phyloP scores from a whole-genome alignment of 2,329 filamentous ascomycete species.

The Bipolaris gigantea region DNA sequence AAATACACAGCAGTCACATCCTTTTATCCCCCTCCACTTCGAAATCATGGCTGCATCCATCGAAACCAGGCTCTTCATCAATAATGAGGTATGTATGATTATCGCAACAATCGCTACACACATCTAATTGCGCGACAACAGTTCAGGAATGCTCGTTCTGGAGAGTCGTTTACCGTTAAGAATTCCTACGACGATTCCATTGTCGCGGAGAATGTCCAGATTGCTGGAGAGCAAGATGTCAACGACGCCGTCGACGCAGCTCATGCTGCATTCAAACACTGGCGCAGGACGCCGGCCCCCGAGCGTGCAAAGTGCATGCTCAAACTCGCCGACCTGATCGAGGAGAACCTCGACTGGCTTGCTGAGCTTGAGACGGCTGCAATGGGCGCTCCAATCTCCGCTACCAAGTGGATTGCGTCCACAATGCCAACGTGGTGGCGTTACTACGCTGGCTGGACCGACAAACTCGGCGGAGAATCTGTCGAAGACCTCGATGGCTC shows the following conservation, averaged over 20 bases:
- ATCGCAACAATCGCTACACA: background rate
- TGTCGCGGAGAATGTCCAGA: background rate
- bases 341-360: background rate
- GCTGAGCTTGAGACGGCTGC: background rate
- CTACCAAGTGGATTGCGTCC: constrained; percentile 13
- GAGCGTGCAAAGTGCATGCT: constrained; percentile 1
- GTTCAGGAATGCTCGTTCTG: background rate
- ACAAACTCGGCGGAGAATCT: constrained; percentile 47
- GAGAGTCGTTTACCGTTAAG: background rate
- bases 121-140: background rate
- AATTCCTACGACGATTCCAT: background rate
- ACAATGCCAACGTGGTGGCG: constrained; percentile 38
- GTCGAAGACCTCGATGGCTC: constrained; percentile 47
- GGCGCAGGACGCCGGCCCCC: background rate
- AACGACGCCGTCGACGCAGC: background rate
- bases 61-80: background rate
- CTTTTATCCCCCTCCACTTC: background rate
- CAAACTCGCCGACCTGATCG: constrained; percentile 2
- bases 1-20: background rate
- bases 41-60: background rate
- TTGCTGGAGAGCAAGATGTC: background rate
- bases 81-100: background rate
- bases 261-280: background rate
- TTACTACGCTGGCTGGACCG: constrained; percentile 31
- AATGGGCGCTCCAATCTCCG: background rate